phyloP scores from a whole-genome alignment of 805 yeast species.

The Dipodascus geniculatus region DNA sequence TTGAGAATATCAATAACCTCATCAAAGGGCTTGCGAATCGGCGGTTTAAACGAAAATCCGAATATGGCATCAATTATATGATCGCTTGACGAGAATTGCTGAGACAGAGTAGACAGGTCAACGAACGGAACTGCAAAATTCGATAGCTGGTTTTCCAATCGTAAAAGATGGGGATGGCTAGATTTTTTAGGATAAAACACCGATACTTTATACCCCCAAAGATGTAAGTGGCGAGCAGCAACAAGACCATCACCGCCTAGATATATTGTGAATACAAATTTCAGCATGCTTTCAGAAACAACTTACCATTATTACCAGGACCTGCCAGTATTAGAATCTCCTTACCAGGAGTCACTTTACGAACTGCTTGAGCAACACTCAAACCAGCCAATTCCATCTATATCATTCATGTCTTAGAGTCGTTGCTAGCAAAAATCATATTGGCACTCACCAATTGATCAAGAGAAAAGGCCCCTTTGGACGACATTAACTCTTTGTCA shows the following conservation, averaged over 20 bases:
- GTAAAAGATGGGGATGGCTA: constrained; percentile 43
- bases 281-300: background rate
- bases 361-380: constrained; percentile 82
- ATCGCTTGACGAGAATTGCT: constrained; percentile 28
- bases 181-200: constrained; percentile 70
- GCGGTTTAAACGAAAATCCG: constrained; percentile 90
- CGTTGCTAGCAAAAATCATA: background rate
- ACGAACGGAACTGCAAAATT: constrained; percentile 52
- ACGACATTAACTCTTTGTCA: constrained; percentile 80
- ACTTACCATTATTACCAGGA: constrained; percentile 76
- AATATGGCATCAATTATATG: constrained; percentile 71
- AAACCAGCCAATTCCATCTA: constrained; percentile 93
- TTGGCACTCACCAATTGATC: constrained; percentile 51
- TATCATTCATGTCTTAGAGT: constrained; percentile 13
- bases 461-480: constrained; percentile 58
- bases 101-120: constrained; percentile 19
- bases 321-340: constrained; percentile 69
- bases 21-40: constrained; percentile 69
- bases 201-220: constrained; percentile 68
- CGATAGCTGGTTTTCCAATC: constrained; percentile 53
- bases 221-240: constrained; percentile 78
- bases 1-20: constrained; percentile 33
- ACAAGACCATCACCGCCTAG: constrained; percentile 91
- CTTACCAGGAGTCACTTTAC: constrained; percentile 41
- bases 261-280: background rate